Percentiles rank a stretch among this genome's conserved stretches.
Evolutionary conservation across 2,329 filamentous ascomycete genomes (phyloP).

Genomic region (Xylaria hypoxylon): DNA sequence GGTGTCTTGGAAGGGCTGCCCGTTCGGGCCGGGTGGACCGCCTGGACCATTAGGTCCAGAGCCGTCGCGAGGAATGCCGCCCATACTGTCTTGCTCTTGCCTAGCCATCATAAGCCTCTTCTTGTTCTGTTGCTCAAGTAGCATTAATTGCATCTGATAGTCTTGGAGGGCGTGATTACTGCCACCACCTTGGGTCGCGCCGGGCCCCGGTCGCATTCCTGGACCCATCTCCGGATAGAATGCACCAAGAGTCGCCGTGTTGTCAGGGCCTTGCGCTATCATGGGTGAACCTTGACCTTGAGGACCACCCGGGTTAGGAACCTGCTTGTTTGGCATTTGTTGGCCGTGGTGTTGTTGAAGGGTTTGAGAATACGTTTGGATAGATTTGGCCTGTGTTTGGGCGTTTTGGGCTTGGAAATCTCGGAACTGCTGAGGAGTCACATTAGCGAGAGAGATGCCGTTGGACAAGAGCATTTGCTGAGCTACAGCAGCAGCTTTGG

Average conservation of each 20-base stretch:
- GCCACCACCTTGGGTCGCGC: constrained; percentile 59
- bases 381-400: constrained; percentile 80
- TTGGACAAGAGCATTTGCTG: constrained; percentile 73
- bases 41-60: constrained; percentile 60
- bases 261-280: constrained; percentile 79
- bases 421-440: constrained; percentile 82
- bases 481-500: constrained; percentile 56
- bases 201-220: constrained; percentile 68
- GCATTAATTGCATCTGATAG: constrained; percentile 90
- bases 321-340: constrained; percentile 84
- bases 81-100: constrained; percentile 78
- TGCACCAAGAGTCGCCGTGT: constrained; percentile 63
- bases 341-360: constrained; percentile 84
- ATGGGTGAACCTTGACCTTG: constrained; percentile 84
- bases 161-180: constrained; percentile 87
- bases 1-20: constrained; percentile 73
- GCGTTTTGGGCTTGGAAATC: constrained; percentile 66
- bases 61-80: constrained; percentile 62
- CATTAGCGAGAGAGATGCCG: constrained; percentile 79
- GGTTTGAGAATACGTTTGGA: constrained; percentile 87
- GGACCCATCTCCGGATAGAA: constrained; percentile 72
- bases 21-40: constrained; percentile 66
- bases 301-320: constrained; percentile 78
- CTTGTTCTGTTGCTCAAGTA: constrained; percentile 89
- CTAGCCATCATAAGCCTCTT: constrained; percentile 86